Conservation (phyloP, 805 yeast species). For the Starmerella sirachaensis region DNA sequence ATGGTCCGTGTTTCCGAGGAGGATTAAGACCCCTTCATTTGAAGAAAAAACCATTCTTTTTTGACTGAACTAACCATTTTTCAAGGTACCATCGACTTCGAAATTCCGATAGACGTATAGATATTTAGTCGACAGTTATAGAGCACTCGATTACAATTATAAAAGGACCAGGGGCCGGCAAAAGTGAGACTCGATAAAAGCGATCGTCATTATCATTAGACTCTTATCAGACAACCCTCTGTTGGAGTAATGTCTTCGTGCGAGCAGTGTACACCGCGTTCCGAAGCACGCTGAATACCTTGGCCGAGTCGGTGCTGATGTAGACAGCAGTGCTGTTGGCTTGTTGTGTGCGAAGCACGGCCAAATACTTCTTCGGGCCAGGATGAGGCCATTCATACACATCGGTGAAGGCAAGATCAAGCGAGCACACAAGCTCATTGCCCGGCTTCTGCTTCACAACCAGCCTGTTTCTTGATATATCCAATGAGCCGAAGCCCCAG, state of each 20-base stretch:
- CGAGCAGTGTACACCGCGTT: slow-evolving; percentile 26
- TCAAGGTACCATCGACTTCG: neutral
- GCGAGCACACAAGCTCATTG: slow-evolving; percentile 15
- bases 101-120: too few relatives aligned
- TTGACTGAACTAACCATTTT: slow-evolving; percentile 19
- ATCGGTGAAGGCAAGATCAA: slow-evolving; percentile 14
- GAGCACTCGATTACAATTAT: too few relatives aligned
- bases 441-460: slow-evolving; percentile 19
- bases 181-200: neutral
- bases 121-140: too few relatives aligned
- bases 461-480: slow-evolving; percentile 8
- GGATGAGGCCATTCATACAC: slow-evolving; percentile 19
- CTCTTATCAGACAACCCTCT: too few relatives aligned
- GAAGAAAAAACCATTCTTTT: slow-evolving; percentile 27
- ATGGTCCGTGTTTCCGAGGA: slow-evolving; percentile 33
- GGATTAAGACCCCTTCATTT: slow-evolving; percentile 31
- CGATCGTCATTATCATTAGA: too few relatives aligned
- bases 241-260: too few relatives aligned
- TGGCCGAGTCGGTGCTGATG: slow-evolving; percentile 21
- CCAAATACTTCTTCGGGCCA: slow-evolving; percentile 19
- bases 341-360: slow-evolving; percentile 23
- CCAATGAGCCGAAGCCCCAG: slow-evolving; percentile 18
- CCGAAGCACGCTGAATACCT: slow-evolving; percentile 23
- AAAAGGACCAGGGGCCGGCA: neutral
- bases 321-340: slow-evolving; percentile 18